phyloP scores from a whole-genome alignment of 805 yeast genomes.

The Saccharomycopsis synnaedendra region DNA sequence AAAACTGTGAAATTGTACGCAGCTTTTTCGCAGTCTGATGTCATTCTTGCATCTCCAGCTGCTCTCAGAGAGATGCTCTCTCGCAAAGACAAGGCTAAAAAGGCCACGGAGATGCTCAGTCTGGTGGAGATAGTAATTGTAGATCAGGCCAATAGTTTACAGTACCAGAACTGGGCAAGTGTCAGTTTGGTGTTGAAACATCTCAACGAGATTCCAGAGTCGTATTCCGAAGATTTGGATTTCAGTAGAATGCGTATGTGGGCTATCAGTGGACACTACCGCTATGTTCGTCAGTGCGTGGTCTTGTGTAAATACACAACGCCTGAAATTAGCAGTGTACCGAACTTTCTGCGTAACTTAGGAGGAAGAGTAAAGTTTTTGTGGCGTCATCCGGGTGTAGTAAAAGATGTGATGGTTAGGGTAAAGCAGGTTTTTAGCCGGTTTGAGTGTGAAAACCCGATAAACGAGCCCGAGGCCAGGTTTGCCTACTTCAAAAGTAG shows the following conservation, averaged over 20 bases:
- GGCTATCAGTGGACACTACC: constrained; percentile 77
- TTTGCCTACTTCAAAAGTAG: constrained; percentile 71
- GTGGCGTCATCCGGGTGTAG: too few species aligned
- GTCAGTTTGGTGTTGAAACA: constrained; percentile 58
- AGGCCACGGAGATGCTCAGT: constrained; percentile 77
- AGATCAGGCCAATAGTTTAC: constrained; percentile 78
- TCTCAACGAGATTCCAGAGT: constrained; percentile 66
- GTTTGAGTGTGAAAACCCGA: constrained; percentile 43
- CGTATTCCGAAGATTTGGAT: constrained; percentile 70
- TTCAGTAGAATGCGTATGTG: constrained; percentile 88
- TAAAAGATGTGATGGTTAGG: constrained; percentile 46
- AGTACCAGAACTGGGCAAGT: constrained; percentile 92
- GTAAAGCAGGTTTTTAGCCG: constrained; percentile 64
- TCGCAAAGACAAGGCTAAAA: constrained; percentile 40
- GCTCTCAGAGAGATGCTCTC: constrained; percentile 77
- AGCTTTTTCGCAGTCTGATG: constrained; percentile 73
- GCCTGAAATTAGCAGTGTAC: constrained; percentile 64
- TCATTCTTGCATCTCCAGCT: constrained; percentile 83
- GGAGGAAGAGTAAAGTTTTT: constrained; percentile 46
- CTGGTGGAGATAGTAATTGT: constrained; percentile 75
- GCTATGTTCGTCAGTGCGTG: constrained; percentile 63
- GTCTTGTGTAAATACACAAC: constrained; percentile 66
- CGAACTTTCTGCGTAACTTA: constrained; percentile 36
- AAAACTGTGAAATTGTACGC: constrained; percentile 78
- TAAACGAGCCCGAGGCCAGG: constrained; percentile 70